Evolutionary conservation across 2,329 filamentous ascomycete genomes (phyloP).

Genomic region (Penicillium sp.): DNA sequence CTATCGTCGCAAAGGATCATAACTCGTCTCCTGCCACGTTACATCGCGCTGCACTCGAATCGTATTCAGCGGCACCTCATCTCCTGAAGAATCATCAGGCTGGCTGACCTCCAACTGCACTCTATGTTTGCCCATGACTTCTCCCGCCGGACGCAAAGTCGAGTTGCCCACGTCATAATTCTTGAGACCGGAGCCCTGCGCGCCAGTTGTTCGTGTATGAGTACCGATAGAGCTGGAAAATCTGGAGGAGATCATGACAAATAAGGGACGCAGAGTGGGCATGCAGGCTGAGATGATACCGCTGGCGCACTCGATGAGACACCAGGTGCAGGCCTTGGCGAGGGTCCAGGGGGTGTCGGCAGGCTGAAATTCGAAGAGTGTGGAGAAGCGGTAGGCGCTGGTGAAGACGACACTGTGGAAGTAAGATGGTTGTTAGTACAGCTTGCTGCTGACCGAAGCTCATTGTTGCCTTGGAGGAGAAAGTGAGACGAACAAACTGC

Average conservation of each 20-base stretch:
- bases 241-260: conserved; percentile 11
- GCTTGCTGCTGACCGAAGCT: not conserved
- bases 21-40: conserved; percentile 20
- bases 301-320: conserved; percentile 53
- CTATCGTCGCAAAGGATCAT: not conserved
- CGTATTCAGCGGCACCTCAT: conserved; percentile 21
- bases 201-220: conserved; percentile 1
- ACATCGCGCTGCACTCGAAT: conserved; percentile 20
- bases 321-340: conserved; percentile 53
- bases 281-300: conserved; percentile 29
- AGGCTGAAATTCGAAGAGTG: conserved; percentile 51
- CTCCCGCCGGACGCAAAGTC: conserved; percentile 10
- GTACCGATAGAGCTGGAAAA: conserved; percentile 1
- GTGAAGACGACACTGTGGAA: conserved; percentile 50
- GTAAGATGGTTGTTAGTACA: not conserved
- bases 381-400: conserved; percentile 39
- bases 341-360: conserved; percentile 53
- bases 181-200: not conserved
- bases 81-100: conserved; percentile 9
- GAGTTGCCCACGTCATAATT: not conserved
- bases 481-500: conserved; percentile 19
- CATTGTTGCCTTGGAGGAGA: not conserved
- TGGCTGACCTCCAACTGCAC: conserved; percentile 11
- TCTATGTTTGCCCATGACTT: conserved; percentile 7
- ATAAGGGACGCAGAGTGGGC: conserved; percentile 25